Percentiles rank a stretch among this genome's conserved stretches.
phyloP scores from a whole-genome alignment of 202 grass and related monocot species.

The Thinopyrum obtusiflorum region DNA sequence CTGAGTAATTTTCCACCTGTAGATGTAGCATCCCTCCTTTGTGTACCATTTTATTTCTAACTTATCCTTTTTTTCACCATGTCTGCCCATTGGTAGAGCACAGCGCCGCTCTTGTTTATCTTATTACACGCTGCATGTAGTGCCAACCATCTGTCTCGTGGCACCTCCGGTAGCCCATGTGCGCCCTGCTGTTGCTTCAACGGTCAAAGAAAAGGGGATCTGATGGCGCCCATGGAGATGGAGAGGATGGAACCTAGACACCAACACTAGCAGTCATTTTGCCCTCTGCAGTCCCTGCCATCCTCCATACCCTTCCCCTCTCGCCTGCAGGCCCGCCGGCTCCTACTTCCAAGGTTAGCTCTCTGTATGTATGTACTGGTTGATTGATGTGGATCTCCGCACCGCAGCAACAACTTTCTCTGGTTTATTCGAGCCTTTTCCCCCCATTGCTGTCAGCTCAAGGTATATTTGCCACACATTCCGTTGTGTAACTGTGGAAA shows the following conservation, averaged over 20 bases:
- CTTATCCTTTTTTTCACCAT: background rate
- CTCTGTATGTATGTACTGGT: background rate
- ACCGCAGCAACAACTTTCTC: constrained; percentile 10
- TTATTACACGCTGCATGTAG: background rate
- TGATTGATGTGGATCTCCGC: constrained; percentile 23
- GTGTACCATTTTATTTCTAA: background rate
- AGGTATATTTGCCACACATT: background rate
- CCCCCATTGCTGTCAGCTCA: constrained; percentile 11
- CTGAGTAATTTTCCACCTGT: too few relatives aligned
- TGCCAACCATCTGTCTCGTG: background rate
- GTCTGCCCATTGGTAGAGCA: background rate
- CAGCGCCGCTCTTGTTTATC: background rate
- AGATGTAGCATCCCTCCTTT: too few relatives aligned
- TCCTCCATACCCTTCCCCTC: background rate
- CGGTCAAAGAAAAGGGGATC: constrained; percentile 24
- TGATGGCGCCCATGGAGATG: constrained; percentile 18
- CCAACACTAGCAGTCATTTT: background rate
- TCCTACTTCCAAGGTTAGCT: background rate
- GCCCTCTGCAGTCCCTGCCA: constrained; percentile 8
- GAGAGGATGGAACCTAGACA: constrained; percentile 2
- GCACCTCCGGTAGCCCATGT: constrained; percentile 31
- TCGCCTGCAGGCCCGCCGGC: constrained; percentile 1
- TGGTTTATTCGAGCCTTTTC: background rate
- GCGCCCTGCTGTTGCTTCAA: background rate
- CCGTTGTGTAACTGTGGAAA: background rate